A percentile compares a stretch with the other conserved stretches of the same genome.
Evolutionary conservation across 768 basidiomycete species (phyloP).

Genomic region (Russula sp.): DNA sequence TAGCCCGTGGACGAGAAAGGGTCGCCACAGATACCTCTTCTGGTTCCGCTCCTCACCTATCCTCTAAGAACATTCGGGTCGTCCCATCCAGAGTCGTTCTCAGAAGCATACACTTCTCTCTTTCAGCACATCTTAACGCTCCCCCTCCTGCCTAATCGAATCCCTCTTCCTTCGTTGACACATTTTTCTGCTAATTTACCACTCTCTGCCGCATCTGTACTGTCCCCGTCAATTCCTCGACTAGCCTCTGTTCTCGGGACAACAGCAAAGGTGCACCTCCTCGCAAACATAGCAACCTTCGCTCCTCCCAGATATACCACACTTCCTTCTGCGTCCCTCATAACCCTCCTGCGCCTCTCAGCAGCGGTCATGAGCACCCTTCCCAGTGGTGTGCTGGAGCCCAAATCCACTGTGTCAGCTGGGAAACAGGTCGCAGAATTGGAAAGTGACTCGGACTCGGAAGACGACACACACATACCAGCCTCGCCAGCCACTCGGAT

Average conservation of each 20-base stretch:
- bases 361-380: conserved; percentile 44
- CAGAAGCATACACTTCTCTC: conserved; percentile 11
- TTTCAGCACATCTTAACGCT: conserved; percentile 29
- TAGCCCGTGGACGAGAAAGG: conserved; percentile 55
- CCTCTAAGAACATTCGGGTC: conserved; percentile 36
- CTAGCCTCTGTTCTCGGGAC: conserved; percentile 16
- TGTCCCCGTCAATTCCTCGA: conserved; percentile 26
- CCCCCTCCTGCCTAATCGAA: conserved; percentile 70
- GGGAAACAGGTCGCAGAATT: conserved; percentile 8
- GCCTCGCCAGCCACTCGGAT: conserved; percentile 26
- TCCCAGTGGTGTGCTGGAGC: conserved; percentile 48
- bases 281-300: conserved; percentile 68
- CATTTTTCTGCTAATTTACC: conserved; percentile 61
- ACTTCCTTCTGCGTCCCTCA: conserved; percentile 39
- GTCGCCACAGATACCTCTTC: conserved; percentile 42
- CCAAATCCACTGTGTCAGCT: conserved; percentile 23
- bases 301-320: conserved; percentile 51
- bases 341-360: conserved; percentile 48
- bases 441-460: conserved; percentile 27
- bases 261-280: conserved; percentile 46
- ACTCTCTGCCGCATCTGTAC: conserved; percentile 33
- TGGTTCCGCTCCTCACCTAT: conserved; percentile 56
- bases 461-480: conserved; percentile 31
- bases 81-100: conserved; percentile 4
- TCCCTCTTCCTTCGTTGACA: conserved; percentile 55